A percentile compares a stretch with the other conserved stretches of the same genome.
phyloP scores from a whole-genome alignment of 192 early-diverging fungal genomes.

The Backusella parvicylindrica region DNA sequence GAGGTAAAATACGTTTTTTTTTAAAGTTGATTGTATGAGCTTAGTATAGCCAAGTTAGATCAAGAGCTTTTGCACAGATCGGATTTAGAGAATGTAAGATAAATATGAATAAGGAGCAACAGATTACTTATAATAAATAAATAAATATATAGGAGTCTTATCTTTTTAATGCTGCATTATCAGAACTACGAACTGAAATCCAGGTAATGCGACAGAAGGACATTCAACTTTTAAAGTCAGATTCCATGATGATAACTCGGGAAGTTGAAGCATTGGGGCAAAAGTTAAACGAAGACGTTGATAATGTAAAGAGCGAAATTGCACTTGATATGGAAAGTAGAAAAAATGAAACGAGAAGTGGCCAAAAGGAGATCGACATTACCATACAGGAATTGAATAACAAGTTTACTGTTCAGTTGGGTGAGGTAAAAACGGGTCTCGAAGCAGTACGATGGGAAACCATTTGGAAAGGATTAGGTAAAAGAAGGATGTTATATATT shows the following conservation, averaged over 20 bases:
- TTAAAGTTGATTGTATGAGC: not conserved
- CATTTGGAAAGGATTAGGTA: constrained; percentile 67
- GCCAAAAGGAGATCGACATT: constrained; percentile 74
- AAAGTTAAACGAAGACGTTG: constrained; percentile 69
- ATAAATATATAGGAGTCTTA: constrained; percentile 72
- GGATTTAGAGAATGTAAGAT: constrained; percentile 73
- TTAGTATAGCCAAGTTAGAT: constrained; percentile 43
- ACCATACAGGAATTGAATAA: constrained; percentile 78
- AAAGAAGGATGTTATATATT: constrained; percentile 7
- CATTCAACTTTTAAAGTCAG: constrained; percentile 67
- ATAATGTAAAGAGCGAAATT: constrained; percentile 75
- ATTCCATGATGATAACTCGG: constrained; percentile 65
- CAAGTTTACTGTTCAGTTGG: constrained; percentile 74
- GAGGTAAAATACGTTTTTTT: too few species aligned
- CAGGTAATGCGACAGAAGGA: constrained; percentile 76
- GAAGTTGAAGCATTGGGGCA: constrained; percentile 77
- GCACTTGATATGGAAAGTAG: constrained; percentile 87
- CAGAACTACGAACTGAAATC: constrained; percentile 75
- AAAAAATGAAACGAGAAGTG: constrained; percentile 75
- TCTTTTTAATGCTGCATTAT: constrained; percentile 76
- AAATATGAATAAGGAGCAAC: not conserved
- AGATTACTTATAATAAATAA: not conserved
- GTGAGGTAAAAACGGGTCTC: constrained; percentile 81
- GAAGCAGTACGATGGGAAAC: constrained; percentile 87
- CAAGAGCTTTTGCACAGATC: constrained; percentile 33